Evolutionary conservation across 352 stramenopile genomes (phyloP), one percentile per base, ranked within the genome.

Genomic region (Globisporangium splendens): DNA sequence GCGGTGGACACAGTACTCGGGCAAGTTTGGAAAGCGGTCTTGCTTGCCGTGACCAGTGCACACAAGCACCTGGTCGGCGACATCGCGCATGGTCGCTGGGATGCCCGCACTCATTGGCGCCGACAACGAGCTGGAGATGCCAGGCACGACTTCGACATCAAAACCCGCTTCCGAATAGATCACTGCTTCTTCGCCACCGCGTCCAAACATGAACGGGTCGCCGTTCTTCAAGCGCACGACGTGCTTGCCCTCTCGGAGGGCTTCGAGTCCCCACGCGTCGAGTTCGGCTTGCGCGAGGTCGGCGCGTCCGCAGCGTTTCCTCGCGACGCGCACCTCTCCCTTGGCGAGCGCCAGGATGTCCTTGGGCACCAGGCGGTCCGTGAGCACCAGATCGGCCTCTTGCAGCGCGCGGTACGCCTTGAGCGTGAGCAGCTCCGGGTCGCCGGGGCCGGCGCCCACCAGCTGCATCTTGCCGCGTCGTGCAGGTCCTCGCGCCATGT

Each of bases 151-250:
- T 28, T 90, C 81, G 1, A 90, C 75, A 31, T 96, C 87, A 55
- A 89, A 95, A 41, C 83, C 82, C 5, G 72, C 75, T 18, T 85
- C 65, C 8, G 79, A 83, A 67, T 91, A 91, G 63, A 93, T 79
- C 44, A 88, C 72, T 1, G 80, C 84, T 73, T 99, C 96, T 75
- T 99, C 96, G 18, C 92, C 96, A 6, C 96, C 96, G 54, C 96
- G 70, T 22, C 96, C 96, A 70, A 98, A 99, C 50, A 99, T 89
- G 79, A 99, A 99, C 43, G 96, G 96, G 66, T 99, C 96, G 49
- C 96, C 96, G 75, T 98, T 98, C 78, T 99, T 99, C 42, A 99
- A 75, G 13, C 96, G 88, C 55, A 98, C 89, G 13, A 99, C 96
- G 63, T 91, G 79, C 66, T 96, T 95, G 51, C 93, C 93, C 35